These are phyloP conservation scores for Wickerhamiella sergipiensis DNA, from an alignment of 805 yeast species.

Conservation along the genomic window DNA sequence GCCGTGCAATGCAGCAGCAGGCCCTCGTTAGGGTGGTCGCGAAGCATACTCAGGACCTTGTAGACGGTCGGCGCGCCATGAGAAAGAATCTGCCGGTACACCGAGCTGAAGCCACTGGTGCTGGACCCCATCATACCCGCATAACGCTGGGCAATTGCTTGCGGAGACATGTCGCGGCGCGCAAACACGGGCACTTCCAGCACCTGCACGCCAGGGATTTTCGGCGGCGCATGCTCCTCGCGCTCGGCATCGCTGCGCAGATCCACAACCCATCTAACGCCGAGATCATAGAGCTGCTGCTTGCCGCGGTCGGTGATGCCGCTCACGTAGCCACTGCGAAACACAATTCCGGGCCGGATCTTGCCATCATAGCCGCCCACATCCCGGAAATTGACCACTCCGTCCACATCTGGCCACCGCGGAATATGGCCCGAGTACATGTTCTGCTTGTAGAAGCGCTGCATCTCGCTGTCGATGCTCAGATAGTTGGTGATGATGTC, in stretches of 20 bases:
- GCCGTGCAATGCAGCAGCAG: slow-evolving; percentile 69
- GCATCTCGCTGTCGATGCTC: slow-evolving; percentile 33
- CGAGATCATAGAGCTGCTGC: slow-evolving; percentile 28
- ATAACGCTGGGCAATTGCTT: slow-evolving; percentile 38
- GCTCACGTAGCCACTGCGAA: slow-evolving; percentile 50
- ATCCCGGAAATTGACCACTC: slow-evolving; percentile 63
- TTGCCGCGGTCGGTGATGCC: slow-evolving; percentile 40
- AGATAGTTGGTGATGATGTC: slow-evolving; percentile 36
- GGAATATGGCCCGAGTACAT: slow-evolving; percentile 29
- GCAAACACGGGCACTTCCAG: slow-evolving; percentile 44
- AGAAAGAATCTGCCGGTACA: slow-evolving; percentile 45
- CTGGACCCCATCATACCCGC: slow-evolving; percentile 33
- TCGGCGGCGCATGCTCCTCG: slow-evolving; percentile 30
- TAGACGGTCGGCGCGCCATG: slow-evolving; percentile 37
- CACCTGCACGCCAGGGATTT: slow-evolving; percentile 34
- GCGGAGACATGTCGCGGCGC: slow-evolving; percentile 47
- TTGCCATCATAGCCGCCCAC: slow-evolving; percentile 55
- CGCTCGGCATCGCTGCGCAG: slow-evolving; percentile 48
- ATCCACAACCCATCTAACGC: slow-evolving; percentile 48
- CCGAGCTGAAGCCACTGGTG: slow-evolving; percentile 35
- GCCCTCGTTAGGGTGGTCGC: slow-evolving; percentile 39
- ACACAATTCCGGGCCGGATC: slow-evolving; percentile 39
- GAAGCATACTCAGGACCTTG: slow-evolving; percentile 38
- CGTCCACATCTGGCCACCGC: slow-evolving; percentile 53
- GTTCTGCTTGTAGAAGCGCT: slow-evolving; percentile 35